Evolutionary conservation across 805 yeast genomes (phyloP).

Genomic region (Barnettozyma californica): DNA sequence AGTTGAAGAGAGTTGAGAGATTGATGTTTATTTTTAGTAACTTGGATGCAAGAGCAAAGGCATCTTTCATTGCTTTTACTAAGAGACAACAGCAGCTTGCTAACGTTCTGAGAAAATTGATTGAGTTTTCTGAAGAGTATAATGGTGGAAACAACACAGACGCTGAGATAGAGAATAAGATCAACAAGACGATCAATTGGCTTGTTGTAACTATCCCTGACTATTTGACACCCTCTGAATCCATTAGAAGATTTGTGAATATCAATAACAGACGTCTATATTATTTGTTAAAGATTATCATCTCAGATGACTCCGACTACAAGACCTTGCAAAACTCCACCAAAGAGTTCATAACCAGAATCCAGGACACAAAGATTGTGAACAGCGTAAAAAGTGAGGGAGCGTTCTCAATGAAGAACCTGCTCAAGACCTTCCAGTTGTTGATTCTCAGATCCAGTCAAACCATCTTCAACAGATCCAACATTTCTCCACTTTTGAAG

Average conservation of each 20-base stretch:
- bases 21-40: slow-evolving; percentile 42
- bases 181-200: slow-evolving; percentile 59
- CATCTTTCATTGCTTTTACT: slow-evolving; percentile 64
- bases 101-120: slow-evolving; percentile 42
- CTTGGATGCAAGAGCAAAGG: slow-evolving; percentile 52
- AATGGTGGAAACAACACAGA: slow-evolving; percentile 28
- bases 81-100: slow-evolving; percentile 62
- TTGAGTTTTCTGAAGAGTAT: slow-evolving; percentile 44
- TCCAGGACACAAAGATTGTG: slow-evolving; percentile 48
- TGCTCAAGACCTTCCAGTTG: slow-evolving; percentile 49
- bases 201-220: slow-evolving; percentile 53
- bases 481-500: slow-evolving; percentile 48
- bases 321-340: slow-evolving; percentile 54
- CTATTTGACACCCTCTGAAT: slow-evolving; percentile 39
- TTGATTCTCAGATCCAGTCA: slow-evolving; percentile 58
- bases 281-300: slow-evolving; percentile 49
- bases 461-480: slow-evolving; percentile 60
- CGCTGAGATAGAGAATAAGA: slow-evolving; percentile 28
- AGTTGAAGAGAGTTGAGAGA: slow-evolving; percentile 45
- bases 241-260: slow-evolving; percentile 47
- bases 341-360: slow-evolving; percentile 53
- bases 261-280: slow-evolving; percentile 56
- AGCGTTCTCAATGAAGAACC: slow-evolving; percentile 36
- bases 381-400: slow-evolving; percentile 28
- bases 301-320: slow-evolving; percentile 54